Conservation (phyloP, 2,329 filamentous ascomycete species). For the Kalmusia sp. region DNA sequence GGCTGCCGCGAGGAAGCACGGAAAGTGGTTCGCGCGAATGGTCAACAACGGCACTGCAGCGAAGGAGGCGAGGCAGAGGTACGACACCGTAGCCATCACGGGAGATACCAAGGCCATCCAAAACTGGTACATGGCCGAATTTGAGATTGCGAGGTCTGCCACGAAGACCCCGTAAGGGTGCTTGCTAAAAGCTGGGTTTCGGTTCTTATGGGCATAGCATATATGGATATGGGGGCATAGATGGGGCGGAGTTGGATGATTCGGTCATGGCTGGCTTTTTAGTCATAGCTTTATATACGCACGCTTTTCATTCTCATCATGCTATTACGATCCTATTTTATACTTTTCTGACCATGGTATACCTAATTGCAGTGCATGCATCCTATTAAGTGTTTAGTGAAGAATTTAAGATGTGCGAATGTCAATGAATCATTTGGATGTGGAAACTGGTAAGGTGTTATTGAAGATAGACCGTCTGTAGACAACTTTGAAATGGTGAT, state of each 20-base stretch:
- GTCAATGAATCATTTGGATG: no score
- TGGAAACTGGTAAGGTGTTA: no score
- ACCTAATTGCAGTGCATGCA: no score
- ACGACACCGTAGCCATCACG: slow-evolving; percentile 56
- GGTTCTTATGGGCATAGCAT: slow-evolving; percentile 1
- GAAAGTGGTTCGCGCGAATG: slow-evolving; percentile 69
- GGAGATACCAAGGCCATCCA: slow-evolving; percentile 58
- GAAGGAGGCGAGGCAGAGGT: slow-evolving; percentile 49
- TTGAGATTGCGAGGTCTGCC: slow-evolving; percentile 23
- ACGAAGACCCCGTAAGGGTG: background rate
- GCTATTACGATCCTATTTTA: no score
- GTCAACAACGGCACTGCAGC: slow-evolving; percentile 50
- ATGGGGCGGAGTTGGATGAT: slow-evolving; percentile 1
- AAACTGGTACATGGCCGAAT: slow-evolving; percentile 54
- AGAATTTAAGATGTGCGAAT: no score
- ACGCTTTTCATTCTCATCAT: no score
- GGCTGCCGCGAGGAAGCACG: slow-evolving; percentile 64
- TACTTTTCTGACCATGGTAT: background rate
- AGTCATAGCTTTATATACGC: no score
- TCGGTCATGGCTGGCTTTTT: no score
- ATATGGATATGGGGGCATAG: background rate
- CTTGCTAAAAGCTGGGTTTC: background rate
- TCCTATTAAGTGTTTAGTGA: no score
- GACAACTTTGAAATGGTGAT: no score
- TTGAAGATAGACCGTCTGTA: no score